Conservation (phyloP, 192 early-diverging fungal species). For the Fimicolochytrium jonesii region DNA sequence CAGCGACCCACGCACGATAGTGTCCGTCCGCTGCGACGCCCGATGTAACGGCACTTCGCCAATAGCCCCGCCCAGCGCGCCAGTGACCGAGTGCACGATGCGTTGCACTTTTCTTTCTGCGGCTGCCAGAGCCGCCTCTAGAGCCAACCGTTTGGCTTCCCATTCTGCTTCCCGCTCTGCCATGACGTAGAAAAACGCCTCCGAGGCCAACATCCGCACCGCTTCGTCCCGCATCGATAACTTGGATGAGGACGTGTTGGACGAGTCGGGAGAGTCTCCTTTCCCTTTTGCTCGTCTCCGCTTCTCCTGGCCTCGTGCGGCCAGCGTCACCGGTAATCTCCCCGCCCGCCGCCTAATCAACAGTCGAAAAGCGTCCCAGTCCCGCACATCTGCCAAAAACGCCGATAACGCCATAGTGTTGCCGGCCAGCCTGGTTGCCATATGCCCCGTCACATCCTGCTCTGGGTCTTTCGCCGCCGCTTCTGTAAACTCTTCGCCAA, state of each 20-base stretch:
- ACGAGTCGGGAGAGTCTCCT: not conserved
- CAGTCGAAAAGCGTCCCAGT: slow-evolving; percentile 32
- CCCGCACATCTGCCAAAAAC: slow-evolving; percentile 30
- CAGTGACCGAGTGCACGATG: slow-evolving; percentile 10
- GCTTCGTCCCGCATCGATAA: slow-evolving; percentile 3
- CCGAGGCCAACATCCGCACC: slow-evolving; percentile 11
- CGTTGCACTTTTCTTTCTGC: slow-evolving; percentile 18
- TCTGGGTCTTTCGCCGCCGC: not conserved
- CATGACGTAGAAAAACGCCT: slow-evolving; percentile 12
- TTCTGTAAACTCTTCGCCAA: slow-evolving; percentile 11
- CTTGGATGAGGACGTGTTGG: not conserved
- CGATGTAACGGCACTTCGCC: slow-evolving; percentile 7
- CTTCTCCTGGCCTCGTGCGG: slow-evolving; percentile 7
- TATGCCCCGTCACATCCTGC: not conserved
- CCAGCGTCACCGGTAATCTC: not conserved
- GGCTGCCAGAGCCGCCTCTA: slow-evolving; percentile 10
- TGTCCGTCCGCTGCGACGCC: slow-evolving; percentile 1
- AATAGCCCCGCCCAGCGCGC: slow-evolving; percentile 8
- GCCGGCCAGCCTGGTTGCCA: slow-evolving; percentile 14
- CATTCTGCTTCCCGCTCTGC: slow-evolving; percentile 22
- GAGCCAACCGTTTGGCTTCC: not conserved
- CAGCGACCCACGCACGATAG: not conserved
- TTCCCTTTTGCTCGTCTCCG: not conserved
- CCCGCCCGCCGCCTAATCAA: slow-evolving; percentile 22
- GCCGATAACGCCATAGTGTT: slow-evolving; percentile 14